Percentiles rank a stretch among this genome's conserved stretches.
These are phyloP conservation scores for Sanghuangporus baumii DNA, from an alignment of 1,284 basidiomycete genomes.

Conservation along the genomic window DNA sequence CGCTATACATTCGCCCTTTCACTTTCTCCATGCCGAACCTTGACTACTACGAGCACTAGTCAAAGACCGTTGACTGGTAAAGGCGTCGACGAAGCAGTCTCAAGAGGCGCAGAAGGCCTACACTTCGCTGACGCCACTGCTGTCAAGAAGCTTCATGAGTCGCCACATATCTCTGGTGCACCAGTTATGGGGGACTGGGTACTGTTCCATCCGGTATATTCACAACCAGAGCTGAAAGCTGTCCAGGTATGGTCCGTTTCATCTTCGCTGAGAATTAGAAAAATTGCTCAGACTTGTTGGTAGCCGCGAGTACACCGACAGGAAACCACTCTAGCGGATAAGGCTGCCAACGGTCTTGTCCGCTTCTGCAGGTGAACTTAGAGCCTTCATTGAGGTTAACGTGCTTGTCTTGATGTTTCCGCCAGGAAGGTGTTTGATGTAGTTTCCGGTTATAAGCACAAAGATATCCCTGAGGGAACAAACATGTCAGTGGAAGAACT, in stretches of 20 bases:
- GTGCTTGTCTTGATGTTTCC: neutral
- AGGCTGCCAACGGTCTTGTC: slow-evolving; percentile 63
- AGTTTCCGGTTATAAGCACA: slow-evolving; percentile 77
- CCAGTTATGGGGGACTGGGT: slow-evolving; percentile 70
- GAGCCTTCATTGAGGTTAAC: neutral
- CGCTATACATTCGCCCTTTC: neutral
- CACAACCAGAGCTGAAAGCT: slow-evolving; percentile 69
- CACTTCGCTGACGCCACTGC: slow-evolving; percentile 14
- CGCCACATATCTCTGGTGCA: neutral
- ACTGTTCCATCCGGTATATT: slow-evolving; percentile 79
- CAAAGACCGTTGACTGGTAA: slow-evolving; percentile 2
- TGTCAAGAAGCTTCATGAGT: slow-evolving; percentile 1
- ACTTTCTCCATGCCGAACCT: neutral
- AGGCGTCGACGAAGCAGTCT: slow-evolving; percentile 6
- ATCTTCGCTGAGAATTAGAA: too few relatives aligned
- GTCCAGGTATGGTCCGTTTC: slow-evolving; percentile 46
- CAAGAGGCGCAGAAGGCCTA: slow-evolving; percentile 15
- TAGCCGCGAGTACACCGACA: slow-evolving; percentile 65
- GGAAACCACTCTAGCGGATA: slow-evolving; percentile 66
- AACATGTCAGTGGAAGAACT: slow-evolving; percentile 68
- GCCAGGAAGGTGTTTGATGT: slow-evolving; percentile 66
- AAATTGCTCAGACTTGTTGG: neutral
- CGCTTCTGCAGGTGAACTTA: slow-evolving; percentile 42
- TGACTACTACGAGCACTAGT: neutral
- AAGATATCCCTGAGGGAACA: slow-evolving; percentile 51